Percentiles rank a stretch among this genome's conserved stretches.
These are phyloP conservation scores for Acanthochlamys bracteata DNA, from an alignment of 106 monocot species.

Conservation along the genomic window DNA sequence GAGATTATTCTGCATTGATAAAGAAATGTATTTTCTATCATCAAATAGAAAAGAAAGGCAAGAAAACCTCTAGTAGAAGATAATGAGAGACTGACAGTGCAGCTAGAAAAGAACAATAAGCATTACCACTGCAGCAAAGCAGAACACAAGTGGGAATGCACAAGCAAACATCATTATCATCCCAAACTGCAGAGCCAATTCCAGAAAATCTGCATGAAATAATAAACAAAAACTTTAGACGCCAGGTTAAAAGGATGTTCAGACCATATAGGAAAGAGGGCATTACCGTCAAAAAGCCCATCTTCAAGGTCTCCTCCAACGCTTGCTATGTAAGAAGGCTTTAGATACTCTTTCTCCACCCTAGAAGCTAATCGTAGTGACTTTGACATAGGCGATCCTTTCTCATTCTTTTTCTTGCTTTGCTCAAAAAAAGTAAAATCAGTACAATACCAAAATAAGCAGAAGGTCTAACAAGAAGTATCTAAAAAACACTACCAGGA, in stretches of 20 bases:
- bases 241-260: neutral
- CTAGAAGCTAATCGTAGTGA: slow-evolving; percentile 40
- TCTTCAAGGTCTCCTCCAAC: slow-evolving; percentile 82
- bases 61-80: too few species aligned
- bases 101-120: neutral
- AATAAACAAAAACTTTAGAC: neutral
- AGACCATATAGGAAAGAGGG: slow-evolving; percentile 2
- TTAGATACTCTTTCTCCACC: slow-evolving; percentile 88
- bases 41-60: too few species aligned
- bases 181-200: slow-evolving; percentile 89
- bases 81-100: too few species aligned
- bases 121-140: slow-evolving; percentile 72
- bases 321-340: slow-evolving; percentile 76
- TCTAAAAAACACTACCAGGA: neutral
- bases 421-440: neutral
- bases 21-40: too few species aligned
- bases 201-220: slow-evolving; percentile 60
- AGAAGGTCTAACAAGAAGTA: neutral
- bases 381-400: slow-evolving; percentile 35
- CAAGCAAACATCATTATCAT: slow-evolving; percentile 98
- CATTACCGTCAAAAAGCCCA: slow-evolving; percentile 86
- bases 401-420: slow-evolving; percentile 77
- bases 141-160: slow-evolving; percentile 85
- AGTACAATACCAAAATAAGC: neutral
- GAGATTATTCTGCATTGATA: slow-evolving; percentile 61